Conservation (phyloP, 805 yeast genomes). For the Lipomyces kockii region DNA sequence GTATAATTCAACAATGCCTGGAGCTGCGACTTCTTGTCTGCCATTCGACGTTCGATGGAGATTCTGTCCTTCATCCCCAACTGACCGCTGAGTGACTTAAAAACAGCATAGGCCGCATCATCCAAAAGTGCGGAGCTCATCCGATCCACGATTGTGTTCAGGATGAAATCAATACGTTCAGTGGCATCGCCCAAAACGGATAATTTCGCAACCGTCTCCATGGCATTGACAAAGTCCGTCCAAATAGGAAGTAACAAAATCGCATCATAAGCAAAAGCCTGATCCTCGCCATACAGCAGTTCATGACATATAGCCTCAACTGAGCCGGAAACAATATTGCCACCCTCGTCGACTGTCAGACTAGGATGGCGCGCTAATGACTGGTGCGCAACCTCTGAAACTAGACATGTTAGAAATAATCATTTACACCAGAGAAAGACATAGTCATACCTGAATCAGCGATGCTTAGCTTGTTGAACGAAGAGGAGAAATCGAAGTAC, state of each 20-base stretch:
- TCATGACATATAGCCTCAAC: constrained; percentile 79
- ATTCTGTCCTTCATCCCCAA: neutral
- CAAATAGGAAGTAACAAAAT: constrained; percentile 60
- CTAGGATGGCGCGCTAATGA: constrained; percentile 62
- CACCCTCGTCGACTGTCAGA: constrained; percentile 54
- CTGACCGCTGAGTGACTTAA: constrained; percentile 8
- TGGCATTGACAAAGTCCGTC: constrained; percentile 52
- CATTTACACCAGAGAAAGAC: neutral
- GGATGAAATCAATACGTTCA: constrained; percentile 15
- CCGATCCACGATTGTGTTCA: constrained; percentile 8
- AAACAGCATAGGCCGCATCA: constrained; percentile 5
- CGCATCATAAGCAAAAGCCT: constrained; percentile 50
- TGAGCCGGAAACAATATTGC: constrained; percentile 58
- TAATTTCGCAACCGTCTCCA: constrained; percentile 53
- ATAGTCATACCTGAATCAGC: neutral
- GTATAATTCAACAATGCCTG: constrained; percentile 10
- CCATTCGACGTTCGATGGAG: constrained; percentile 7
- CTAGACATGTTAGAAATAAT: neutral
- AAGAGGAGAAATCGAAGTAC: constrained; percentile 40
- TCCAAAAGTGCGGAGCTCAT: constrained; percentile 28
- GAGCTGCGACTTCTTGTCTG: constrained; percentile 10
- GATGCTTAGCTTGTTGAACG: neutral
- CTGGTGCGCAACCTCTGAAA: neutral
- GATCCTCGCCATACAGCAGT: constrained; percentile 59
- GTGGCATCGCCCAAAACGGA: constrained; percentile 37